Evolutionary conservation across 1,139 yeast species (phyloP).

Genomic region (Chernovozyma aurita): DNA sequence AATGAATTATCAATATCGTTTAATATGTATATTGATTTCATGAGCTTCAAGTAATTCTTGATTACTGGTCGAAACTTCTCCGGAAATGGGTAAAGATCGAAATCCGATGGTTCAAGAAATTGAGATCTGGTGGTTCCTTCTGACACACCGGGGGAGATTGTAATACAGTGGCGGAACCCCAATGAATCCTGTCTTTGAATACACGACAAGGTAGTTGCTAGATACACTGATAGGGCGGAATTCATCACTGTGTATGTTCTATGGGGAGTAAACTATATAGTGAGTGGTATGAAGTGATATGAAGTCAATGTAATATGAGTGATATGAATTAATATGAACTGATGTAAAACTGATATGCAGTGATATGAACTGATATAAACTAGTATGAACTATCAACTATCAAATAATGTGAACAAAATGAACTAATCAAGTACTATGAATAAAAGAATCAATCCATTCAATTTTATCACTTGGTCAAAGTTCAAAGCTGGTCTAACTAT

Average conservation of each 20-base stretch:
- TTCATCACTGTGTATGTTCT: neutral
- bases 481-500: no score
- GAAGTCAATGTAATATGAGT: no score
- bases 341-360: neutral
- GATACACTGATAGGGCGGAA: slow-evolving; percentile 1
- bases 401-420: no score
- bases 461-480: no score
- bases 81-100: slow-evolving; percentile 34
- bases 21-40: slow-evolving; percentile 33
- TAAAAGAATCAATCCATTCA: no score
- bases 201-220: slow-evolving; percentile 1
- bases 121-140: slow-evolving; percentile 24
- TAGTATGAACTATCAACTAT: no score
- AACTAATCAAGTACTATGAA: no score
- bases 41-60: slow-evolving; percentile 29
- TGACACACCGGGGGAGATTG: slow-evolving; percentile 30
- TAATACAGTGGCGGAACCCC: slow-evolving; percentile 21
- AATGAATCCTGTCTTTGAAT: slow-evolving; percentile 14
- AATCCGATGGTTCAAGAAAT: slow-evolving; percentile 36
- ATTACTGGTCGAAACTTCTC: slow-evolving; percentile 37
- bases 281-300: no score
- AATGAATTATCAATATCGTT: slow-evolving; percentile 39
- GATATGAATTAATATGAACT: no score
- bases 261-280: neutral
- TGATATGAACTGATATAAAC: neutral